A percentile compares a stretch with the other conserved stretches of the same genome.
Conservation (phyloP, 2,329 filamentous ascomycete species). For the Dendrostoma leiphaemia region DNA sequence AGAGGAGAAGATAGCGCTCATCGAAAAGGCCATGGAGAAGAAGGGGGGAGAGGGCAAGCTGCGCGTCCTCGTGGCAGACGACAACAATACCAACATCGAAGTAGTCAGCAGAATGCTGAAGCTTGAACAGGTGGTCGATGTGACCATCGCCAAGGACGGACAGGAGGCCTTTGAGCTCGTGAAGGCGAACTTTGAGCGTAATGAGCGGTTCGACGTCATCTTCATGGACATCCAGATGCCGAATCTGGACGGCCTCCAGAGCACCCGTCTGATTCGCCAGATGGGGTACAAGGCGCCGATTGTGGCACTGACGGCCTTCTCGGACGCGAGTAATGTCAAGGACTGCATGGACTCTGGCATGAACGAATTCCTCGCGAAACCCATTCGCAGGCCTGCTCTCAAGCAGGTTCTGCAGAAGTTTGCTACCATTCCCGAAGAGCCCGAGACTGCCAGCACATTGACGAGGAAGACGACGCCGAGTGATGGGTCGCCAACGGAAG, state of each 20-base stretch:
- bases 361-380: slow-evolving; percentile 80
- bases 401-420: slow-evolving; percentile 86
- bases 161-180: slow-evolving; percentile 87
- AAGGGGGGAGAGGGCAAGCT: slow-evolving; percentile 63
- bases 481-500: slow-evolving; percentile 18
- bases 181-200: slow-evolving; percentile 74
- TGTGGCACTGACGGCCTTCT: slow-evolving; percentile 85
- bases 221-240: slow-evolving; percentile 98
- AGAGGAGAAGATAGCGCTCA: slow-evolving; percentile 62
- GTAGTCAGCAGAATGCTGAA: slow-evolving; percentile 65
- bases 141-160: slow-evolving; percentile 81
- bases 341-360: slow-evolving; percentile 87
- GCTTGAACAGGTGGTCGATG: slow-evolving; percentile 78
- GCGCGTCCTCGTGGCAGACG: slow-evolving; percentile 81
- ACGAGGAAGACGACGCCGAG: slow-evolving; percentile 32
- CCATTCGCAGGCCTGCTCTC: slow-evolving; percentile 77
- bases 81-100: slow-evolving; percentile 58
- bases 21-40: slow-evolving; percentile 62
- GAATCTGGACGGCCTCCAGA: slow-evolving; percentile 85
- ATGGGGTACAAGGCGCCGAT: slow-evolving; percentile 88
- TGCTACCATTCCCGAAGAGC: slow-evolving; percentile 75
- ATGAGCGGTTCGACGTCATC: slow-evolving; percentile 77
- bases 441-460: slow-evolving; percentile 38
- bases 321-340: slow-evolving; percentile 84
- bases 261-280: slow-evolving; percentile 78